A percentile compares a stretch with the other conserved stretches of the same genome.
Evolutionary conservation across 352 stramenopile species (phyloP).

Genomic region (Pythium volutum): DNA sequence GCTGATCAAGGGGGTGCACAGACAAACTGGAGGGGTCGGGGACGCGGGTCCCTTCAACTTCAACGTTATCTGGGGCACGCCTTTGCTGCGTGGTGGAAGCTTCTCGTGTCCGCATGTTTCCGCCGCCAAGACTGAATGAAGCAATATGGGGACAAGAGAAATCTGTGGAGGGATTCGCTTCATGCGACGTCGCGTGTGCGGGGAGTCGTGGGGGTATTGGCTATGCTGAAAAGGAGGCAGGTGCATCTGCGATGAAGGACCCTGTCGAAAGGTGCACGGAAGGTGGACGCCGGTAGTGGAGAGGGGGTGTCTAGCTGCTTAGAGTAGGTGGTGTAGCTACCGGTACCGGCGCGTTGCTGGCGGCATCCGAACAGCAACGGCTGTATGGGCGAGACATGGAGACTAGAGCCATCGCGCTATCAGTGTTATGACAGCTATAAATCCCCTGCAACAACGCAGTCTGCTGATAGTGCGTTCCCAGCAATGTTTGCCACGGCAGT

Average conservation of each 20-base stretch:
- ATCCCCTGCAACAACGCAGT: no score
- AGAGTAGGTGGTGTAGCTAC: no score
- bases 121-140: not conserved
- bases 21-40: constrained; percentile 1
- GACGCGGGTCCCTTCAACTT: constrained; percentile 19
- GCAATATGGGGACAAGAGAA: not conserved
- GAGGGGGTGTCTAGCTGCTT: no score
- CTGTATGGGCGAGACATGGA: no score
- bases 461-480: no score
- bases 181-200: not conserved
- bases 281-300: not conserved
- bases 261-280: not conserved
- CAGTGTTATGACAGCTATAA: no score
- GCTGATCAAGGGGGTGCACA: not conserved
- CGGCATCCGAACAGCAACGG: no score
- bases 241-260: not conserved
- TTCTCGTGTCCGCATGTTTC: constrained; percentile 1
- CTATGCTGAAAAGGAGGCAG: not conserved
- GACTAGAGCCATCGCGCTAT: no score
- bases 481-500: no score
- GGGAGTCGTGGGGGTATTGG: not conserved
- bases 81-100: constrained; percentile 7
- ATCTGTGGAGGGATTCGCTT: not conserved
- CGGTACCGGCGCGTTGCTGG: no score
- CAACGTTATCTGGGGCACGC: constrained; percentile 14